Evolutionary conservation across 371 early-diverging fungal genomes (phyloP).

Genomic region (Nematocida major): DNA sequence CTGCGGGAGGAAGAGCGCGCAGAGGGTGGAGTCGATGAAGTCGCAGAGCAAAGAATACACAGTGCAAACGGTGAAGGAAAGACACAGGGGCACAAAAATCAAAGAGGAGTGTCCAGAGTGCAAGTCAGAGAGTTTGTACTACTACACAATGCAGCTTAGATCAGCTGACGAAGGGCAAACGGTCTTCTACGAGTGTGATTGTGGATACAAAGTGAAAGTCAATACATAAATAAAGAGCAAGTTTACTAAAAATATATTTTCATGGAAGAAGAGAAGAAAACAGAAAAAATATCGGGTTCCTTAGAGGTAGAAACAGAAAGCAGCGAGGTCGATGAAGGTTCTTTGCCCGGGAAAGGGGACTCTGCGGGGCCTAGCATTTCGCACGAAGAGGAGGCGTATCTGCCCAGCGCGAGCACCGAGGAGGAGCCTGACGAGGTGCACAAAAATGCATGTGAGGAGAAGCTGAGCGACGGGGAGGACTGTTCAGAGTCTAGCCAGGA

Average conservation of each 20-base stretch:
- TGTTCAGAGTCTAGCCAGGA: too few species aligned
- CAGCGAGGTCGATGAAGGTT: neutral
- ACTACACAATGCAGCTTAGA: constrained; percentile 91
- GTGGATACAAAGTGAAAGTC: constrained; percentile 71
- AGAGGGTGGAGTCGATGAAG: neutral
- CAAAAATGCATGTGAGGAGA: too few species aligned
- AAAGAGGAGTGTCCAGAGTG: constrained; percentile 83
- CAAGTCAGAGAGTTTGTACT: constrained; percentile 81
- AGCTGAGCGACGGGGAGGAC: too few species aligned
- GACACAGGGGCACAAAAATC: constrained; percentile 66
- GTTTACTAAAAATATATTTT: constrained; percentile 19
- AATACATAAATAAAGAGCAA: constrained; percentile 55
- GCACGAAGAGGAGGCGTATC: too few species aligned
- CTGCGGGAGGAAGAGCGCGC: constrained; percentile 6
- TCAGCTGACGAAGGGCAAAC: constrained; percentile 99
- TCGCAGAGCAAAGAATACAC: neutral
- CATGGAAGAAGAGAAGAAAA: neutral
- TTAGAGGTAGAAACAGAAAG: neutral
- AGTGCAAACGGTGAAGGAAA: neutral
- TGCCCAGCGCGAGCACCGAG: too few species aligned
- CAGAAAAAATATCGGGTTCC: neutral
- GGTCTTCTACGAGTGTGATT: constrained; percentile 93
- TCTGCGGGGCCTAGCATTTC: too few species aligned
- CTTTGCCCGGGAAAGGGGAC: too few species aligned
- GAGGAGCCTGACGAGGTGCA: too few species aligned